Evolutionary conservation across 75 land plant species (phyloP), one percentile per base, ranked within the genome.

Genomic region (Pinus tabuliformis): DNA sequence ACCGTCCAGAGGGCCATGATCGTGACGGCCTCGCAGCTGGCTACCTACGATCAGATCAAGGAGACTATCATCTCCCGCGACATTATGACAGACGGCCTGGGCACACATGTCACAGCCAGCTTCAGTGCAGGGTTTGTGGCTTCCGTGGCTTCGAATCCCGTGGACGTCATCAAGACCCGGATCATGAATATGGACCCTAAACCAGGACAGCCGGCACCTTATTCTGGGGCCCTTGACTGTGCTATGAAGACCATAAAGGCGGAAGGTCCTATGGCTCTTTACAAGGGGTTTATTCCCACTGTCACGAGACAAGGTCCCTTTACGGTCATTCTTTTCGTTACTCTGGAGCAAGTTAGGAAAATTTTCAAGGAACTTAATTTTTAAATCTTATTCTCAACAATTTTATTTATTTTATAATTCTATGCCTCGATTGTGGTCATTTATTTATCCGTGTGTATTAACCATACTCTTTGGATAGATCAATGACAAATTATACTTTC

Each of bases 1-100:
- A 93, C 96, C 13, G 90, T 93, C 71, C 84, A 86, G 39, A 79
- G 96, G 21, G 96, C 96, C 26, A 93, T 93, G 96, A 64, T 90
- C 57, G 92, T 93, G 72, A 92, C 90, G 37, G 92, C 91, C 14
- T 77, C 91, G 62, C 92, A 90, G 89, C 84, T 93, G n/a, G 95
- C 96, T 1, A 80, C 96, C 12, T 93, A 93, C 75, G 95, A 93
- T 28, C 88, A 85, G 80, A 60, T 81, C 33, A 91, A 88, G 78
- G 96, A 93, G 80, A 54, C 75, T 8, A 79, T 90, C 8, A 57
- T 82, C 22, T 65, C 70, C 36, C 60, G 73, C 58, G 77, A 78
- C n/a, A 30, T 62, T 62, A 73, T 84, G 78, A 62, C 42, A 7
- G 95, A 92, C 56, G 95, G 92, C 28, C 33, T 93, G 0, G 88